These are phyloP conservation scores for Exidia glandulosa DNA, from an alignment of 768 basidiomycete species.

Conservation along the genomic window DNA sequence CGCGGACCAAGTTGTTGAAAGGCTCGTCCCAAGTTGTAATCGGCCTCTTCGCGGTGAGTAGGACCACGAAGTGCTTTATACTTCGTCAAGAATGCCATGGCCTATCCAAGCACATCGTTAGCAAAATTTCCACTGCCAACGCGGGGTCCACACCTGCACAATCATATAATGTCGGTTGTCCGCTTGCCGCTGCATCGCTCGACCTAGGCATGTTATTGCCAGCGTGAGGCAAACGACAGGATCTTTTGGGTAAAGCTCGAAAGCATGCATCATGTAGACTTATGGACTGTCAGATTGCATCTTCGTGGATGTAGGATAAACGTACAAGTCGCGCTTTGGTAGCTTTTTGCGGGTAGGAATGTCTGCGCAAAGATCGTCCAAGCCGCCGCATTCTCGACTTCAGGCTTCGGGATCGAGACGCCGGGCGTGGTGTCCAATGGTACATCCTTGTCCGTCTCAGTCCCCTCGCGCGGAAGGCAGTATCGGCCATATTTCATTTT, in stretches of 20 bases:
- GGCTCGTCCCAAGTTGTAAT: conserved; percentile 84
- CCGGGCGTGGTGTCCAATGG: conserved; percentile 30
- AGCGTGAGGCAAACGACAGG: conserved; percentile 77
- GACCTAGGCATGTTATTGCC: conserved; percentile 75
- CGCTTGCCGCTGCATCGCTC: conserved; percentile 87
- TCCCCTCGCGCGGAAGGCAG: conserved; percentile 26
- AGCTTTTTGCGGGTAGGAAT: conserved; percentile 74
- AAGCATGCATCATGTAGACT: conserved; percentile 88
- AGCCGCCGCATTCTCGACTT: conserved; percentile 57
- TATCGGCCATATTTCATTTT: conserved; percentile 49
- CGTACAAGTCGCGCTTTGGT: conserved; percentile 85
- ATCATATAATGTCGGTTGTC: conserved; percentile 91
- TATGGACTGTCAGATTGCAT: background rate
- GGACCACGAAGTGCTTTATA: conserved; percentile 58
- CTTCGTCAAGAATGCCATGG: conserved; percentile 70
- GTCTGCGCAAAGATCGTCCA: conserved; percentile 74
- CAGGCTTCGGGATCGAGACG: conserved; percentile 14
- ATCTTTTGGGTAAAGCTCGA: conserved; percentile 74
- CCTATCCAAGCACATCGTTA: conserved; percentile 36
- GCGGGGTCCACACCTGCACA: conserved; percentile 38
- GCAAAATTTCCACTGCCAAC: background rate
- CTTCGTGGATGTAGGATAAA: conserved; percentile 5
- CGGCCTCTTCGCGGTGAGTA: conserved; percentile 55
- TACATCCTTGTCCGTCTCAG: conserved; percentile 29
- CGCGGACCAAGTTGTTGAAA: conserved; percentile 84